Base-by-base conservation (phyloP, 305 asterid genomes). In the Rubia balearica region DNA sequence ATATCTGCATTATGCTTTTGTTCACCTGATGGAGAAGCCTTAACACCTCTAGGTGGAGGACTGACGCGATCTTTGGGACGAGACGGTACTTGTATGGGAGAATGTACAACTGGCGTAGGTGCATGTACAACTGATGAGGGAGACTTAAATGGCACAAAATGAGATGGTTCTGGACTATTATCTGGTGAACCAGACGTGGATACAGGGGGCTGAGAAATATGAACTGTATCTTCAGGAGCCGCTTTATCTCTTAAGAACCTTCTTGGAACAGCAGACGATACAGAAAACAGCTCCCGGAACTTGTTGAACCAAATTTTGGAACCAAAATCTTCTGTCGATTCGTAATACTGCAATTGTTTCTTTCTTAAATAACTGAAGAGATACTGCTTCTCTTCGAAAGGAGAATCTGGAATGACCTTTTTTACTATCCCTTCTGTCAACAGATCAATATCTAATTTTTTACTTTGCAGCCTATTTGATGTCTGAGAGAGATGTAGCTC, bases 191-290 rank as follows among this genome's bases (percentile, higher is more conserved):
- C 57, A 57, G 74, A 21, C 41, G 72, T 76, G 7, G 87, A 81
- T 14, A 72, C 78, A 0, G 83, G 87, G 17, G 79, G 61, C 11
- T 78, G 86, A 33, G 74, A 46, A 41, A 67, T 63, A 41, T 7
- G 16, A 69, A 64, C 16, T 4, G 53, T 70, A 16, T 51, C 71
- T 42, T 41, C 74, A 59, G 12, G 38, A 56, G 3, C 2, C 61
- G 5, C 10, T 68, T 70, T 81, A 12, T 59, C 66, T 67, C 90
- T 77, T 71, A 93, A 84, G 79, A 79, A 79, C 81, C 95, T 86
- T 84, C 96, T 83, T 8, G 94, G 96, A 77, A 79, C 75, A 21
- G 68, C 36, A 36, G 80, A 70, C 81, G 81, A 76, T 65, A 41
- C 70, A 33, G 85, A 68, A 63, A 82, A 56, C 66, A 80, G 69